phyloP scores from a whole-genome alignment of 2,329 filamentous ascomycete genomes.

The Metarhizium robertsii region DNA sequence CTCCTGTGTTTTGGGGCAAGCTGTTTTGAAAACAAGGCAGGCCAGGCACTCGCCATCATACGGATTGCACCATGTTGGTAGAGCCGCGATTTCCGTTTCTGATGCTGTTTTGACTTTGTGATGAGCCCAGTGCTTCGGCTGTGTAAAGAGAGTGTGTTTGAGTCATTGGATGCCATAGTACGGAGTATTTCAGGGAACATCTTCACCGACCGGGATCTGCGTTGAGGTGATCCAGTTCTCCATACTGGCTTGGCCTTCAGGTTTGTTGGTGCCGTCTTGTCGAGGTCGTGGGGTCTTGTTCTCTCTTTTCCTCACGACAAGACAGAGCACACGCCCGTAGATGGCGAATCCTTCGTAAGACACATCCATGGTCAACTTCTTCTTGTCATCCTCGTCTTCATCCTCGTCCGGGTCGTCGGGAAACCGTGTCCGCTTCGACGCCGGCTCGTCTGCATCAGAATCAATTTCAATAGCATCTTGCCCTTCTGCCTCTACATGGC shows the following conservation, averaged over 20 bases:
- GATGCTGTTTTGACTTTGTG: neutral
- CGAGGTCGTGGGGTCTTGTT: constrained; percentile 30
- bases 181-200: constrained; percentile 15
- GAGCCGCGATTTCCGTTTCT: neutral
- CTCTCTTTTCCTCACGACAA: constrained; percentile 74
- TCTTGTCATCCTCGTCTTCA: constrained; percentile 59
- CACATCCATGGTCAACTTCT: constrained; percentile 79
- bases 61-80: neutral
- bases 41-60: neutral
- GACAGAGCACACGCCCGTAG: constrained; percentile 83
- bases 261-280: constrained; percentile 18
- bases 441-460: constrained; percentile 30
- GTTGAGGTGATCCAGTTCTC: constrained; percentile 78
- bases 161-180: neutral
- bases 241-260: constrained; percentile 60
- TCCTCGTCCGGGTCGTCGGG: constrained; percentile 17
- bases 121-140: neutral
- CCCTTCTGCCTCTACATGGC: constrained; percentile 21
- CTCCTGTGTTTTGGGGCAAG: neutral
- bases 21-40: neutral
- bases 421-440: constrained; percentile 35
- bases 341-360: constrained; percentile 94
- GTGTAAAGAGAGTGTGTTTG: neutral
- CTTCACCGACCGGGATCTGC: constrained; percentile 46
- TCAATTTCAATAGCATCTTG: constrained; percentile 23